phyloP scores from a whole-genome alignment of 2,329 filamentous ascomycete species.

The Plectosphaerella plurivora region DNA sequence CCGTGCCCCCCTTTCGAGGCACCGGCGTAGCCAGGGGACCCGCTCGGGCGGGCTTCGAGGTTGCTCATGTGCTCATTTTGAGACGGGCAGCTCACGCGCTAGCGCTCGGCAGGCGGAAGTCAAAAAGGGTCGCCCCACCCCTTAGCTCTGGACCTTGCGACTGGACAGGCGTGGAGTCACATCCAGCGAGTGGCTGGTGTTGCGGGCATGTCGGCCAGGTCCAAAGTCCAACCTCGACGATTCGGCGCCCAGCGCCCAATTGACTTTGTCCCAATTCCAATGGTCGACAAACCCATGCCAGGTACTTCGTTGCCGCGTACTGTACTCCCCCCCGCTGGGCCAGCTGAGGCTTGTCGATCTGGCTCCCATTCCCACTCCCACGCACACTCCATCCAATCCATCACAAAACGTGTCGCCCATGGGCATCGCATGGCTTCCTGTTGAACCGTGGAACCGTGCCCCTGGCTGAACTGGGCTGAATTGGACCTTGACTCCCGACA shows the following conservation, averaged over 20 bases:
- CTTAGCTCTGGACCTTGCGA: background rate
- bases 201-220: background rate
- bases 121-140: constrained; percentile 10
- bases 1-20: no score
- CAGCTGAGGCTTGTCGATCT: no score
- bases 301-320: no score
- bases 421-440: no score
- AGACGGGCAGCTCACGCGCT: constrained; percentile 33
- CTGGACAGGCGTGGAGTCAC: background rate
- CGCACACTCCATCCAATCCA: no score
- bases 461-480: no score
- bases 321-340: no score
- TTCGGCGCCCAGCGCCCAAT: background rate
- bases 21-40: constrained; percentile 17
- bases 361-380: no score
- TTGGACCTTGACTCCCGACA: no score
- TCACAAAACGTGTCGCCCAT: no score
- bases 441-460: no score
- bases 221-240: background rate
- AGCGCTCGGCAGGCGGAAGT: constrained; percentile 33
- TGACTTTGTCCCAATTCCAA: background rate
- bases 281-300: no score
- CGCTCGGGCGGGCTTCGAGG: constrained; percentile 29
- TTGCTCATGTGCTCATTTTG: constrained; percentile 43
- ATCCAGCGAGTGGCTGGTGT: background rate